Conservation (phyloP, 2,329 filamentous ascomycete genomes). For the Fusarium dlaminii region DNA sequence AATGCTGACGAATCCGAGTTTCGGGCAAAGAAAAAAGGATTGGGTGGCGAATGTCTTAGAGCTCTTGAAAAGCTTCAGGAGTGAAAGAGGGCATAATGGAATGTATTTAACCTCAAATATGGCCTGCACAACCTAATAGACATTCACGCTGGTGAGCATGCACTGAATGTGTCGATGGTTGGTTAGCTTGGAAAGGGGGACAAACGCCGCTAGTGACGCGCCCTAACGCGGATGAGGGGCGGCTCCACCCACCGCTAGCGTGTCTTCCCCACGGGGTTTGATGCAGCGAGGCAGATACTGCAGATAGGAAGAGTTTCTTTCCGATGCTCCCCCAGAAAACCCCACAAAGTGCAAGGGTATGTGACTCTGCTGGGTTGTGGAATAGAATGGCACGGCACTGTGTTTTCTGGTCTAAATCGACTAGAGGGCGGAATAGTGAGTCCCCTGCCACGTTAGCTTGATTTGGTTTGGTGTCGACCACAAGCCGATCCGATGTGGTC, state of each 20-base stretch:
- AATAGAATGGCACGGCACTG: background rate
- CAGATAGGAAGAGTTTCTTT: background rate
- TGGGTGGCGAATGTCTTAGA: too few species aligned
- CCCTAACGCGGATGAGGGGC: background rate
- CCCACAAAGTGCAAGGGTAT: background rate
- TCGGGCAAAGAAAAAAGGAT: too few species aligned
- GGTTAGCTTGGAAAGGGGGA: background rate
- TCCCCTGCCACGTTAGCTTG: background rate
- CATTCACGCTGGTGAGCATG: background rate
- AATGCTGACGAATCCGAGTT: background rate
- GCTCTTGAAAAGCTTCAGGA: accelerated
- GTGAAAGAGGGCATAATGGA: background rate
- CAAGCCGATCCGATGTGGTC: background rate
- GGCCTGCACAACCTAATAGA: background rate
- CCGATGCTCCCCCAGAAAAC: background rate
- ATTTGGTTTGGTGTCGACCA: background rate
- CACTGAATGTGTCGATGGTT: background rate
- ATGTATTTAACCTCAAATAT: background rate
- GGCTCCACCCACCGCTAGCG: background rate
- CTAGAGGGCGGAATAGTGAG: background rate
- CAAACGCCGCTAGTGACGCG: background rate
- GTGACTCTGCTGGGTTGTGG: background rate
- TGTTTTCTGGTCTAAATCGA: background rate
- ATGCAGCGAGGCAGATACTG: background rate
- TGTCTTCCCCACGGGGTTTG: background rate